A percentile compares a stretch with the other conserved stretches of the same genome.
Evolutionary conservation across 129 eudicot species (phyloP).

Genomic region (Rutidosis leptorrhynchoides): DNA sequence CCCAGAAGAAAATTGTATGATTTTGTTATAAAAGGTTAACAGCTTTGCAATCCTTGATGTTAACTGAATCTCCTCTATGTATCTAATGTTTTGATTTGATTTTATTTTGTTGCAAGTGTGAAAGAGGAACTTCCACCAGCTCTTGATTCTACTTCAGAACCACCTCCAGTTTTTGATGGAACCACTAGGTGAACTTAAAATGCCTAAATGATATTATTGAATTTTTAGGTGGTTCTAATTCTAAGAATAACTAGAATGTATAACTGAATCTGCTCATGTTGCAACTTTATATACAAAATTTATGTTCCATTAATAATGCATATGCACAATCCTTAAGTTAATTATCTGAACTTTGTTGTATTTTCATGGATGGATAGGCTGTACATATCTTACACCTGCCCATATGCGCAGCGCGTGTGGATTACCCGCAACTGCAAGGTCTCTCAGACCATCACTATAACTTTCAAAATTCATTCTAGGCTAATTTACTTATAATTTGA

Average conservation of each 20-base stretch:
- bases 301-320: slow-evolving; percentile 11
- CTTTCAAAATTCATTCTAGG: not conserved
- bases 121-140: slow-evolving; percentile 74
- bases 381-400: slow-evolving; percentile 78
- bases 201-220: slow-evolving; percentile 14
- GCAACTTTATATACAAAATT: not conserved
- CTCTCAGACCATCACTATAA: slow-evolving; percentile 12
- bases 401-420: slow-evolving; percentile 90
- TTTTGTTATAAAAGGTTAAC: too few relatives aligned
- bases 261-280: slow-evolving; percentile 3
- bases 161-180: slow-evolving; percentile 88
- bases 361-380: slow-evolving; percentile 44
- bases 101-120: slow-evolving; percentile 34
- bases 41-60: not conserved
- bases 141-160: slow-evolving; percentile 83
- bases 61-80: not conserved
- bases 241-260: not conserved
- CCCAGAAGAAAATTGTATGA: not conserved
- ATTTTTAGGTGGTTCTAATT: too few relatives aligned
- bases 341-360: not conserved
- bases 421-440: slow-evolving; percentile 85
- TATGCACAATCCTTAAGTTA: not conserved
- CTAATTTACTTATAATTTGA: slow-evolving; percentile 8
- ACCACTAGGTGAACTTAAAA: slow-evolving; percentile 50
- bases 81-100: slow-evolving; percentile 15